Evolutionary conservation across 345 rosid genomes (phyloP).

Genomic region (Gossypium anomalum): DNA sequence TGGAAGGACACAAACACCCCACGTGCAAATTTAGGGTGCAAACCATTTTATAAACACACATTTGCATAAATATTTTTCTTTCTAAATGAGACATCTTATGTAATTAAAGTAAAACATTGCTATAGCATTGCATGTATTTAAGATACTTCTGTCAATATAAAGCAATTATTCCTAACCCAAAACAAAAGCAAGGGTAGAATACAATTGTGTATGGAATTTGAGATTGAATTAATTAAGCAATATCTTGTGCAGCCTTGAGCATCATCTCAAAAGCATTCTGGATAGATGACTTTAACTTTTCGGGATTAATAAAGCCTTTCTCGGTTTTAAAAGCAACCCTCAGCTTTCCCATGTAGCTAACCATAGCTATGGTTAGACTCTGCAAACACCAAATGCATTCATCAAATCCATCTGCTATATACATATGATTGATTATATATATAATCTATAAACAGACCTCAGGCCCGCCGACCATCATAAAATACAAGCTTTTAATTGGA

Average conservation of each 20-base stretch:
- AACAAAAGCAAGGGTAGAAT: no score
- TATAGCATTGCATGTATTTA: no score
- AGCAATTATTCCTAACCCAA: no score
- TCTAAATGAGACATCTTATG: no score
- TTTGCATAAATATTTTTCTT: no score
- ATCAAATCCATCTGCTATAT: not conserved
- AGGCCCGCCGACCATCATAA: slow-evolving; percentile 36
- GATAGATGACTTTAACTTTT: slow-evolving; percentile 18
- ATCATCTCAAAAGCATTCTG: slow-evolving; percentile 28
- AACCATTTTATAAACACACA: no score
- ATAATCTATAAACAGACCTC: slow-evolving; percentile 24
- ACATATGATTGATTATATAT: no score
- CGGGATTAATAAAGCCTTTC: slow-evolving; percentile 30
- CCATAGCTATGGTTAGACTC: slow-evolving; percentile 25
- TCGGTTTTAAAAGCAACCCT: slow-evolving; percentile 24
- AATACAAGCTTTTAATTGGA: slow-evolving; percentile 45
- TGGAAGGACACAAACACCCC: no score
- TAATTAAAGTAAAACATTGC: no score
- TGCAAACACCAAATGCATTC: slow-evolving; percentile 5
- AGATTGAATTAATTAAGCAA: not conserved
- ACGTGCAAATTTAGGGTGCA: no score
- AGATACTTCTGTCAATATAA: no score
- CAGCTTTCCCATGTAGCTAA: slow-evolving; percentile 34
- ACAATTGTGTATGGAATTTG: no score
- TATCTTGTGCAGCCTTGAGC: slow-evolving; percentile 18